A percentile compares a stretch with the other conserved stretches of the same genome.
phyloP scores from a whole-genome alignment of 2,329 filamentous ascomycete genomes.

The Clarireedia homoeocarpa region DNA sequence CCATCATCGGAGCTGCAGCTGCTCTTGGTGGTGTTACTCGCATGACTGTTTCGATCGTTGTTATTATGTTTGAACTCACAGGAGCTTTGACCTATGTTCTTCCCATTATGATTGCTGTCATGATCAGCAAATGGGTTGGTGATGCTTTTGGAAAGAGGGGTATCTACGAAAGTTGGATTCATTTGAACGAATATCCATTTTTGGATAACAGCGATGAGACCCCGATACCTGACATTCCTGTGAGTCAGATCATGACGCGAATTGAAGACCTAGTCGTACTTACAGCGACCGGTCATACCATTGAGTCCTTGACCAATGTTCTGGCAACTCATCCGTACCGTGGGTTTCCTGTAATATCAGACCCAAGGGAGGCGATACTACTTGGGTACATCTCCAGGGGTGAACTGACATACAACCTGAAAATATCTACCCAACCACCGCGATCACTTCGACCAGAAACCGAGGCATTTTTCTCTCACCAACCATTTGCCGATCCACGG shows the following conservation, averaged over 20 bases:
- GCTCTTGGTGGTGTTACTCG: constrained; percentile 90
- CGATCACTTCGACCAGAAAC: constrained; percentile 60
- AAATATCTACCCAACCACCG: constrained; percentile 47
- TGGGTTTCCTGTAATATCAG: constrained; percentile 84
- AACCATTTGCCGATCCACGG: constrained; percentile 69
- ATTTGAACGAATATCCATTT: constrained; percentile 91
- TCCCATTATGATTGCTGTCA: constrained; percentile 97
- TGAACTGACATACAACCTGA: constrained; percentile 77
- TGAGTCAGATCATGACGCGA: constrained; percentile 85
- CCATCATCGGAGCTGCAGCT: constrained; percentile 90
- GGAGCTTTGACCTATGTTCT: constrained; percentile 93
- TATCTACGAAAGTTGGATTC: constrained; percentile 98
- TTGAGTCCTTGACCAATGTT: constrained; percentile 63
- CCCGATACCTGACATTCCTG: constrained; percentile 72
- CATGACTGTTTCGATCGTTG: constrained; percentile 96
- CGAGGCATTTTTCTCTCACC: constrained; percentile 77
- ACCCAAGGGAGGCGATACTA: constrained; percentile 67
- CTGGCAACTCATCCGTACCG: constrained; percentile 71
- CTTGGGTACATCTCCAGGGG: constrained; percentile 91
- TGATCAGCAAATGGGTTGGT: constrained; percentile 97
- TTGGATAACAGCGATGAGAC: constrained; percentile 83
- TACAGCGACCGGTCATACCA: constrained; percentile 79
- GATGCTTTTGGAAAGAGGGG: constrained; percentile 88
- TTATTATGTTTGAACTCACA: constrained; percentile 99
- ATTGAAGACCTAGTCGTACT: constrained; percentile 86